These are phyloP conservation scores for Colletotrichum destructivum DNA, from an alignment of 2,329 filamentous ascomycete genomes.

Conservation along the genomic window DNA sequence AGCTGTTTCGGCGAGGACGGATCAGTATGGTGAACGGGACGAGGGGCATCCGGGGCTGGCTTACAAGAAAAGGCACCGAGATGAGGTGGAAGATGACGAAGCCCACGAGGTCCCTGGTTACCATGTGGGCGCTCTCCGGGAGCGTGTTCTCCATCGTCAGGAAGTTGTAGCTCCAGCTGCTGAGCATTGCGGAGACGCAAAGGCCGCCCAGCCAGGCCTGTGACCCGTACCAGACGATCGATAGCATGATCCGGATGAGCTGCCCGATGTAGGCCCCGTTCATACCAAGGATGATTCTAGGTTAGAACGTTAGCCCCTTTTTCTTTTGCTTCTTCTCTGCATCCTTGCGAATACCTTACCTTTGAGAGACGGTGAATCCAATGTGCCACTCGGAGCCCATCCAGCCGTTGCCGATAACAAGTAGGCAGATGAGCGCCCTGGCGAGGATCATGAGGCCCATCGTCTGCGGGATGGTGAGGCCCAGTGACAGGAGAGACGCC, in stretches of 20 bases:
- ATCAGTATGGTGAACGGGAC: not conserved
- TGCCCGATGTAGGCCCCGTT: constrained; percentile 57
- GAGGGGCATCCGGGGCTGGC: not conserved
- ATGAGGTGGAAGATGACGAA: constrained; percentile 67
- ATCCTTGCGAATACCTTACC: constrained; percentile 47
- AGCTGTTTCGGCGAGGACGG: constrained; percentile 34
- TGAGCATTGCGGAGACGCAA: constrained; percentile 54
- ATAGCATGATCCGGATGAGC: constrained; percentile 57
- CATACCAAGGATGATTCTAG: constrained; percentile 50
- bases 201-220: constrained; percentile 50
- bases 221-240: constrained; percentile 57
- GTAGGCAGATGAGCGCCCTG: constrained; percentile 39
- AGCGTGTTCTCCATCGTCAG: constrained; percentile 61
- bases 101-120: constrained; percentile 62
- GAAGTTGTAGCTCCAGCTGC: constrained; percentile 63
- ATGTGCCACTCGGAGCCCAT: constrained; percentile 50
- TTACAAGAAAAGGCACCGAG: constrained; percentile 62
- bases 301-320: not conserved
- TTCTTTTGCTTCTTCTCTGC: not conserved
- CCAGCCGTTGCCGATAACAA: constrained; percentile 47
- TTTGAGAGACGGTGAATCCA: constrained; percentile 56
- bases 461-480: constrained; percentile 43
- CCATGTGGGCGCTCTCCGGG: constrained; percentile 54
- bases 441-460: constrained; percentile 45
- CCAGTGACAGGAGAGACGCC: constrained; percentile 40